Conservation (phyloP, 2,329 filamentous ascomycete species). For the Coniochaeta sp. region DNA sequence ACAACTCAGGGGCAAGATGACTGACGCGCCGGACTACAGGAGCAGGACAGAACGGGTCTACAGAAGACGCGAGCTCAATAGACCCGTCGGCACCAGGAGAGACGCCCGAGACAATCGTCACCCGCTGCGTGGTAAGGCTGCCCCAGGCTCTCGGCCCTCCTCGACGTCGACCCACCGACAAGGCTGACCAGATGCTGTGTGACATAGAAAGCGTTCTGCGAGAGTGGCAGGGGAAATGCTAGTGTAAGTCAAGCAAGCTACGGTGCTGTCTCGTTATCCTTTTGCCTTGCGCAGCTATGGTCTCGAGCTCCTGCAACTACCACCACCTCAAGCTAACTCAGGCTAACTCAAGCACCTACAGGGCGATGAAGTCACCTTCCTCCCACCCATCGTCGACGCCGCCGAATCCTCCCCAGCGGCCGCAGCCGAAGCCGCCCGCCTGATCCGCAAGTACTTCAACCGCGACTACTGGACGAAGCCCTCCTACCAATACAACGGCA, state of each 20-base stretch:
- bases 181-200: conserved; percentile 11
- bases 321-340: background rate
- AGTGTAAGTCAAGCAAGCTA: conserved; percentile 8
- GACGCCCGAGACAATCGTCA: conserved; percentile 60
- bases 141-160: conserved; percentile 10
- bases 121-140: conserved; percentile 56
- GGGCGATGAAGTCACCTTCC: conserved; percentile 85
- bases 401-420: conserved; percentile 88
- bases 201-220: conserved; percentile 72
- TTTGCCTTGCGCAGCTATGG: background rate
- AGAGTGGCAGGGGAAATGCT: conserved; percentile 51
- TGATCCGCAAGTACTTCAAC: conserved; percentile 76
- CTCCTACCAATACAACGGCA: conserved; percentile 85
- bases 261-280: background rate
- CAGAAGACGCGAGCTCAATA: conserved; percentile 12
- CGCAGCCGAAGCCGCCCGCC: conserved; percentile 70
- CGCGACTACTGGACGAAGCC: conserved; percentile 60
- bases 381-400: conserved; percentile 88
- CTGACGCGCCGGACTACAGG: conserved; percentile 6
- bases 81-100: conserved; percentile 32
- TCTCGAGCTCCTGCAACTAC: too few species aligned
- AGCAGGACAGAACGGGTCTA: background rate
- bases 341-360: conserved; percentile 22
- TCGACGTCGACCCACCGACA: conserved; percentile 2
- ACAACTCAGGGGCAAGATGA: background rate